Conservation (phyloP, 2,329 filamentous ascomycete species). For the Sarocladium brachiariae region DNA sequence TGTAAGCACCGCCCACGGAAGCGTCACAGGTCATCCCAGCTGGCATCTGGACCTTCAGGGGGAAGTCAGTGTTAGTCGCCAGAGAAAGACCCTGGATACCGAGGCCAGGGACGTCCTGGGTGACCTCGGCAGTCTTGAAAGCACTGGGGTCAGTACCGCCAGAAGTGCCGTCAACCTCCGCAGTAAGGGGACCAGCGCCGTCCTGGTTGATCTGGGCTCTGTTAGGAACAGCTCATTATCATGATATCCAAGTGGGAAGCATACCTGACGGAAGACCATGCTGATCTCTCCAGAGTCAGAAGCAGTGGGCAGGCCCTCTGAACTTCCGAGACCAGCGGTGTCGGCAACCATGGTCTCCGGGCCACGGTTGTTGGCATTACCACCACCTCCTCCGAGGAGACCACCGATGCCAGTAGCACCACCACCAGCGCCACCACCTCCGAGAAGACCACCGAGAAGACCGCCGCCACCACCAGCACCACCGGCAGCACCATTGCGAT, state of each 20-base stretch:
- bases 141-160: constrained; percentile 54
- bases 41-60: constrained; percentile 58
- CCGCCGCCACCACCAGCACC: background rate
- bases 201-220: constrained; percentile 59
- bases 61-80: constrained; percentile 57
- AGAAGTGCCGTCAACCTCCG: constrained; percentile 54
- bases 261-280: constrained; percentile 52
- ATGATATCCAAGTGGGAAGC: background rate
- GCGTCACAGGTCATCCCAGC: constrained; percentile 60
- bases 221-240: background rate
- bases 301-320: constrained; percentile 52
- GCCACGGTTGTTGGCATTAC: constrained; percentile 32
- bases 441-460: background rate
- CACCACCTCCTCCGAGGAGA: constrained; percentile 17
- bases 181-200: constrained; percentile 57
- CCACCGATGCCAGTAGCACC: constrained; percentile 12
- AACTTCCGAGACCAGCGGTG: constrained; percentile 46
- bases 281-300: constrained; percentile 53
- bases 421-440: constrained; percentile 11
- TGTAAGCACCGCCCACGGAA: constrained; percentile 48
- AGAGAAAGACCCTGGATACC: constrained; percentile 49
- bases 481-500: no score
- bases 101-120: constrained; percentile 54
- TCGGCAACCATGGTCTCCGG: constrained; percentile 47
- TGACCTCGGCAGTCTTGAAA: constrained; percentile 53